These are phyloP conservation scores for Eucalyptus virginea DNA, from an alignment of 345 rosid species.

Conservation along the genomic window DNA sequence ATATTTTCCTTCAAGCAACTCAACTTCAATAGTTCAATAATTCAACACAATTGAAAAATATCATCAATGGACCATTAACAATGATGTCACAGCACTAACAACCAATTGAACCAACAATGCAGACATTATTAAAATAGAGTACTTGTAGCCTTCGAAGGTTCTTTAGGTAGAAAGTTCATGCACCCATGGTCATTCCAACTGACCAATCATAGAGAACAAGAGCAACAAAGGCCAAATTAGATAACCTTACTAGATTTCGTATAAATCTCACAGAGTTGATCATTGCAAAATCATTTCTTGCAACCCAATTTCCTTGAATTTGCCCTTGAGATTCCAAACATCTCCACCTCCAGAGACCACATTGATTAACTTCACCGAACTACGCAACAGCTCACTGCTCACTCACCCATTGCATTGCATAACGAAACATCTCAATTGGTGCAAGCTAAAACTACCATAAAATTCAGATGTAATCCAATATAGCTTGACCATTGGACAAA, in stretches of 20 bases:
- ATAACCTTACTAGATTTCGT: neutral
- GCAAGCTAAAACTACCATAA: neutral
- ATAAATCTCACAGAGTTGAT: neutral
- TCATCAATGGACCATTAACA: neutral
- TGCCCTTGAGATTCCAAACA: neutral
- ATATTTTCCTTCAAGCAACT: neutral
- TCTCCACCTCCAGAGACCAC: neutral
- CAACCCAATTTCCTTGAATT: neutral
- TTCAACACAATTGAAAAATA: too few species aligned
- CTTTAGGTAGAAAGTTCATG: too few species aligned
- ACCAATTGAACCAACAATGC: accelerated
- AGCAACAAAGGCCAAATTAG: neutral
- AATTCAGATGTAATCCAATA: accelerated
- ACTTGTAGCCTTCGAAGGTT: accelerated
- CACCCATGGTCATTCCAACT: too few species aligned
- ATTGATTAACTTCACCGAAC: accelerated
- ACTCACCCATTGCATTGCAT: neutral
- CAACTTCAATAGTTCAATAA: neutral
- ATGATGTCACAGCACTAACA: neutral
- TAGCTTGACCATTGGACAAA: neutral
- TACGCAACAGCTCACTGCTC: too few species aligned
- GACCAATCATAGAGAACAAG: neutral
- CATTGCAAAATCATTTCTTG: neutral
- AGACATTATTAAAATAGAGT: accelerated
- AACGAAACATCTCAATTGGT: too few species aligned